A percentile compares a stretch with the other conserved stretches of the same genome.
Evolutionary conservation across 2,329 filamentous ascomycete species (phyloP).

Genomic region (Xylariaceae sp.): DNA sequence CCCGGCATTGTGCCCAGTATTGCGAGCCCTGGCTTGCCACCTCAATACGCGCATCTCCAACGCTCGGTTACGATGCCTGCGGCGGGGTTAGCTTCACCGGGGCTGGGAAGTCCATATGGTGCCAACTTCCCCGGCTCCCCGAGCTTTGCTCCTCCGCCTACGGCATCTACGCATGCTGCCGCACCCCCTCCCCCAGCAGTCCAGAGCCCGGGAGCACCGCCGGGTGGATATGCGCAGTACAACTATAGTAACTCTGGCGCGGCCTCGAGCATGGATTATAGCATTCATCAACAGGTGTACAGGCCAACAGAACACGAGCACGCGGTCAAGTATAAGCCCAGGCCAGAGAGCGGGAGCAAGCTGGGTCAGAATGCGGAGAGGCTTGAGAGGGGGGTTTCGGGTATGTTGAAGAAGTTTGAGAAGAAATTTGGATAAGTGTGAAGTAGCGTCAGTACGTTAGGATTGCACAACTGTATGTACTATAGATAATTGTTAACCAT

Average conservation of each 20-base stretch:
- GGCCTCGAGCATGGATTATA: conserved; percentile 41
- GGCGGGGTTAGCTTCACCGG: conserved; percentile 36
- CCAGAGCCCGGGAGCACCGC: conserved; percentile 40
- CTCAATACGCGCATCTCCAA: conserved; percentile 43
- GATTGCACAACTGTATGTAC: too few species aligned
- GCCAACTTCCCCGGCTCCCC: conserved; percentile 44
- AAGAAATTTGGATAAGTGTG: conserved; percentile 65
- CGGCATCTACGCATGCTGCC: conserved; percentile 13
- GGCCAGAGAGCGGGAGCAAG: conserved; percentile 43
- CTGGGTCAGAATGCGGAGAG: conserved; percentile 63
- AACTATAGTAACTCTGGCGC: conserved; percentile 30
- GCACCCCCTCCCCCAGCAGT: conserved; percentile 28
- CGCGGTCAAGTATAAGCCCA: conserved; percentile 37
- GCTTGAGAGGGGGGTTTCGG: conserved; percentile 65
- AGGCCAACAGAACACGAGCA: conserved; percentile 62
- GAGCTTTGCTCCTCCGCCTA: conserved; percentile 36
- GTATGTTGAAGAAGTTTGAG: conserved; percentile 74
- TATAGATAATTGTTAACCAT: too few species aligned
- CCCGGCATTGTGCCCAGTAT: conserved; percentile 39
- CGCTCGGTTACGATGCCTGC: conserved; percentile 49
- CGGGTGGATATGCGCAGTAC: conserved; percentile 56
- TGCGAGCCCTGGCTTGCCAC: conserved; percentile 40
- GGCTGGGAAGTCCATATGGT: conserved; percentile 42
- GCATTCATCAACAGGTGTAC: conserved; percentile 66
- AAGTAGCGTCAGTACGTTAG: too few species aligned